Evolutionary conservation across 2,329 filamentous ascomycete genomes (phyloP).

Genomic region (Hymenoscyphus fructigenus): DNA sequence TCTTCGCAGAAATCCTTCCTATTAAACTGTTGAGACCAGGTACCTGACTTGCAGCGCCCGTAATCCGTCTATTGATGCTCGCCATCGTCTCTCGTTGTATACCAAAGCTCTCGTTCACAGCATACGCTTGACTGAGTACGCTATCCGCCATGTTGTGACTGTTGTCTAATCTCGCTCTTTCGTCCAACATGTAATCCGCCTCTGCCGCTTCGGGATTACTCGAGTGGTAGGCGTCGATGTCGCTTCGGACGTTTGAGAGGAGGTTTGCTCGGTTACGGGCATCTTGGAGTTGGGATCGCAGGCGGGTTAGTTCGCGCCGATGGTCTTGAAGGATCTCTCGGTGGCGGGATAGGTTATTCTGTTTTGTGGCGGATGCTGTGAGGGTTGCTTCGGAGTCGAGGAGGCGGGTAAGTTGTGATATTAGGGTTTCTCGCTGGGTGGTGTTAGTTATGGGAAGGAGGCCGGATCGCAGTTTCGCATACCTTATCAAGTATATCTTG

Average conservation of each 20-base stretch:
- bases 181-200: conserved; percentile 95
- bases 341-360: conserved; percentile 90
- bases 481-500: conserved; percentile 84
- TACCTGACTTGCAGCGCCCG: conserved; percentile 82
- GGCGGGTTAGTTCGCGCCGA: conserved; percentile 73
- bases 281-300: conserved; percentile 71
- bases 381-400: conserved; percentile 89
- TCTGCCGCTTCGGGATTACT: conserved; percentile 80
- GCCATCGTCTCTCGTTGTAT: conserved; percentile 84
- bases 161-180: conserved; percentile 81
- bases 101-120: conserved; percentile 88
- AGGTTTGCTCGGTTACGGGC: conserved; percentile 87
- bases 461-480: conserved; percentile 23
- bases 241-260: conserved; percentile 83
- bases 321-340: conserved; percentile 88
- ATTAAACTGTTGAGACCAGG: conserved; percentile 93
- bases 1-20: conserved; percentile 88
- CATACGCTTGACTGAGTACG: conserved; percentile 92
- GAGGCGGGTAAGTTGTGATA: conserved; percentile 80
- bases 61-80: conserved; percentile 88
- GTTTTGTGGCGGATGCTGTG: conserved; percentile 90
- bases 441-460: conserved; percentile 17
- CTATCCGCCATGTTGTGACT: conserved; percentile 87
- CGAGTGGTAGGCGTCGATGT: conserved; percentile 85
- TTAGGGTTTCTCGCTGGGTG: conserved; percentile 72